These are phyloP conservation scores for Crassisporium funariophilum DNA, from an alignment of 768 basidiomycete genomes.

Conservation along the genomic window DNA sequence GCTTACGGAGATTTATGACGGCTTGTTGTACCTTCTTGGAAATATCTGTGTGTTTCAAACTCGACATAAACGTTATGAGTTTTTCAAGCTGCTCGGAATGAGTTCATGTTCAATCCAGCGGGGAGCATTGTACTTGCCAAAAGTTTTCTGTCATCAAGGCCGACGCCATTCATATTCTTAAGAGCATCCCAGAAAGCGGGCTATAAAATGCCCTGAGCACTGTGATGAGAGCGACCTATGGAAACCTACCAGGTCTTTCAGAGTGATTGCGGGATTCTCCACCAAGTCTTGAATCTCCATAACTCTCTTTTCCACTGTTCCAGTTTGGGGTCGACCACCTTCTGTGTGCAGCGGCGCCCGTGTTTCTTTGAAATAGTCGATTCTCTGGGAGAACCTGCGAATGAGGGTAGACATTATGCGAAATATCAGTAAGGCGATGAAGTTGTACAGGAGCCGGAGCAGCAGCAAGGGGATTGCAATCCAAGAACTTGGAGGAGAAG, in stretches of 20 bases:
- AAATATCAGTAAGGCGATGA: slow-evolving; percentile 7
- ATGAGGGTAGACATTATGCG: slow-evolving; percentile 24
- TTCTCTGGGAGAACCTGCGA: slow-evolving; percentile 21
- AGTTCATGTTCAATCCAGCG: slow-evolving; percentile 7
- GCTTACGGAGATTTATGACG: slow-evolving; percentile 60
- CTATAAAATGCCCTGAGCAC: no score
- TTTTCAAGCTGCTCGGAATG: slow-evolving; percentile 61
- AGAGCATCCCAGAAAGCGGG: slow-evolving; percentile 52
- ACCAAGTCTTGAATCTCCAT: slow-evolving; percentile 31
- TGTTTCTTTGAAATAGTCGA: slow-evolving; percentile 25
- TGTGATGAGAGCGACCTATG: neutral
- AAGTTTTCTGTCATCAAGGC: slow-evolving; percentile 62
- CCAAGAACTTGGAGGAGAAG: slow-evolving; percentile 1
- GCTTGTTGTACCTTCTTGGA: slow-evolving; percentile 47
- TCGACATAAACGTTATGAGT: slow-evolving; percentile 60
- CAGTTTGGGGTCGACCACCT: slow-evolving; percentile 29
- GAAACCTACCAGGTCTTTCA: slow-evolving; percentile 32
- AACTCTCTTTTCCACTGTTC: slow-evolving; percentile 25
- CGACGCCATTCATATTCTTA: slow-evolving; percentile 36
- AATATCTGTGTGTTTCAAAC: slow-evolving; percentile 32
- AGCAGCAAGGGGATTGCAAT: neutral
- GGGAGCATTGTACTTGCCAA: slow-evolving; percentile 42
- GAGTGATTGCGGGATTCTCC: slow-evolving; percentile 26
- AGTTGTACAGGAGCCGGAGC: neutral
- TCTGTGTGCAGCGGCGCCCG: slow-evolving; percentile 35